A percentile compares a stretch with the other conserved stretches of the same genome.
Evolutionary conservation across 164 flowering plant genomes (phyloP).

Genomic region (Umbellularia californica): DNA sequence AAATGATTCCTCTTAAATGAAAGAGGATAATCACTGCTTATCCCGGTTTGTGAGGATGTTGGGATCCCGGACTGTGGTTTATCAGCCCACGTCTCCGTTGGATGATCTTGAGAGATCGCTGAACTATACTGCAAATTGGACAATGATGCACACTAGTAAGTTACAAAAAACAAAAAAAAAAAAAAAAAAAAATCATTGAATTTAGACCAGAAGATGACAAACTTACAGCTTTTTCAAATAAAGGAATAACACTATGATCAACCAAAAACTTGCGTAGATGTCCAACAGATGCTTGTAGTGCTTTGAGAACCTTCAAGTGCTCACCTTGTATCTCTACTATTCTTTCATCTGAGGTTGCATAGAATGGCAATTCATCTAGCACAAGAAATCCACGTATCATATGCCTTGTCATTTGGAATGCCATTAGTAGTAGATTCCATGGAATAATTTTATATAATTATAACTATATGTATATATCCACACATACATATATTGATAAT

Average conservation of each 20-base stretch:
- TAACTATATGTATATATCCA: neutral
- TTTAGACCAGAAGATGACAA: neutral
- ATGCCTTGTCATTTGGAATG: neutral
- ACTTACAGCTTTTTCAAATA: constrained; percentile 85
- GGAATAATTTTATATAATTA: neutral
- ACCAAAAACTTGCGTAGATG: constrained; percentile 89
- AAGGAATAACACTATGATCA: constrained; percentile 79
- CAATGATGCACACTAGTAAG: neutral
- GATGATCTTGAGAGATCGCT: constrained; percentile 51
- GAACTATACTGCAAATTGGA: constrained; percentile 40
- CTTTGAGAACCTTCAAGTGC: constrained; percentile 66
- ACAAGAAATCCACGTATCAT: neutral
- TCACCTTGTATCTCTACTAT: constrained; percentile 91
- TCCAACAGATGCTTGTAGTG: constrained; percentile 75
- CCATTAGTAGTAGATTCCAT: neutral
- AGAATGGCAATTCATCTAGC: constrained; percentile 69
- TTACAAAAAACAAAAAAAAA: neutral
- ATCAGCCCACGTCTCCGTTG: constrained; percentile 45
- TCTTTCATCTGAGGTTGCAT: constrained; percentile 75
- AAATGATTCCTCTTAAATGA: constrained; percentile 51
- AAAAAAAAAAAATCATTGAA: neutral
- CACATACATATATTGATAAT: neutral
- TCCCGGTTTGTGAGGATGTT: constrained; percentile 37
- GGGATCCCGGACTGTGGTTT: constrained; percentile 31
- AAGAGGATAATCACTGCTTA: constrained; percentile 46